Conservation (phyloP, 1,284 basidiomycete species). For the Boletus chippewaensis region DNA sequence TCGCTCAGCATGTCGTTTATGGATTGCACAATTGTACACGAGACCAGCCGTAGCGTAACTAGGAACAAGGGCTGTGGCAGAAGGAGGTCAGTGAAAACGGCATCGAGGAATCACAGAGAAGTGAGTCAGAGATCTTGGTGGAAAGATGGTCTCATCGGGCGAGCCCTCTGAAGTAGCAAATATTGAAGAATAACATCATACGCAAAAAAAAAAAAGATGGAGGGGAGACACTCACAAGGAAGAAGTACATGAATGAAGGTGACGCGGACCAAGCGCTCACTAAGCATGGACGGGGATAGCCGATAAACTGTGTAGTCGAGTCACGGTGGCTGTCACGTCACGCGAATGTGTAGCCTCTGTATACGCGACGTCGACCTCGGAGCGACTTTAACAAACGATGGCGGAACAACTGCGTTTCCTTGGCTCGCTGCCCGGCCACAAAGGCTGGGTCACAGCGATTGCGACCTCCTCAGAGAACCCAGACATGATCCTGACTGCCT, state of each 20-base stretch:
- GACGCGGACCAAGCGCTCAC: no score
- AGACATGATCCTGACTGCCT: conserved; percentile 95
- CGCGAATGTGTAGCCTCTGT: conserved; percentile 18
- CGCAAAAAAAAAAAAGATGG: conserved; percentile 5
- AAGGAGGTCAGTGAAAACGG: conserved; percentile 11
- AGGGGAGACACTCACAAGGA: conserved; percentile 19
- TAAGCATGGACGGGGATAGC: conserved; percentile 25
- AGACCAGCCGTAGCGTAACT: background rate
- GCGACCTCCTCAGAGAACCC: conserved; percentile 96
- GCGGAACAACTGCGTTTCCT: conserved; percentile 86
- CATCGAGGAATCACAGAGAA: background rate
- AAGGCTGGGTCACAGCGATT: conserved; percentile 95
- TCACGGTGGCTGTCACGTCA: conserved; percentile 61
- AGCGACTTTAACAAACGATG: conserved; percentile 49
- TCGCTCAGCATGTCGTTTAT: background rate
- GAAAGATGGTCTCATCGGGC: conserved; percentile 64
- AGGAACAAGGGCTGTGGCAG: background rate
- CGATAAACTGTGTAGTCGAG: conserved; percentile 39
- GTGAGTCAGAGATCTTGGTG: conserved; percentile 78
- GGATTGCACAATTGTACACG: background rate
- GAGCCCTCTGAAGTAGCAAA: conserved; percentile 81
- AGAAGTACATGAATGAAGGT: background rate
- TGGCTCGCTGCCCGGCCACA: conserved; percentile 91
- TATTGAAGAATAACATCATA: conserved; percentile 56
- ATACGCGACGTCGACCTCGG: conserved; percentile 31